A percentile compares a stretch with the other conserved stretches of the same genome.
Evolutionary conservation across 345 rosid genomes (phyloP).

Genomic region (Diplotaxis tenuifolia): DNA sequence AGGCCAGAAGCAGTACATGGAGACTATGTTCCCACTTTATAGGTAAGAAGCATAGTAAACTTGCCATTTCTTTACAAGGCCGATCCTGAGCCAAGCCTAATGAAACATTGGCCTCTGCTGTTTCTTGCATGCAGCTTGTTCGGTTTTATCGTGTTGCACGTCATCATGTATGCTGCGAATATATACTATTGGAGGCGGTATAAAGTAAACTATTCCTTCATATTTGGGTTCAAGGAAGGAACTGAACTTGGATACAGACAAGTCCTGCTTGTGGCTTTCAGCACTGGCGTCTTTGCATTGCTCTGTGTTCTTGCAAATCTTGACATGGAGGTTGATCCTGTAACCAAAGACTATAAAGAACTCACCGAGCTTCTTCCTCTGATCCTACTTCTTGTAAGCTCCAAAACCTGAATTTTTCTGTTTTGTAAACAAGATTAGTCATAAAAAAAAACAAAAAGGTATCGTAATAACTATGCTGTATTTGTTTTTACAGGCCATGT

Average conservation of each 20-base stretch:
- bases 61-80: too few species aligned
- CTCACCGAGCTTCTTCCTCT: conserved; percentile 53
- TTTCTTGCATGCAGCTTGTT: conserved; percentile 44
- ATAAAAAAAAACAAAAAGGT: neutral
- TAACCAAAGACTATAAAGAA: conserved; percentile 41
- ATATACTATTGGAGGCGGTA: conserved; percentile 43
- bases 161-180: conserved; percentile 41
- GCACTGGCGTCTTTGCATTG: conserved; percentile 48
- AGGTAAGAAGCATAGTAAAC: conserved; percentile 39
- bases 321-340: conserved; percentile 55
- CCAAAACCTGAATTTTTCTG: too few species aligned
- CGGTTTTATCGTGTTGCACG: conserved; percentile 43
- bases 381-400: conserved; percentile 38
- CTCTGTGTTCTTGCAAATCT: conserved; percentile 55
- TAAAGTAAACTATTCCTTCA: conserved; percentile 57
- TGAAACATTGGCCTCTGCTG: too few species aligned
- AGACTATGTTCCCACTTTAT: conserved; percentile 64
- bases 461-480: neutral
- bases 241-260: conserved; percentile 65
- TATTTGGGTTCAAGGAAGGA: conserved; percentile 73
- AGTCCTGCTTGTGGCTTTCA: conserved; percentile 53
- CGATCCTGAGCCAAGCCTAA: too few species aligned
- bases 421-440: neutral
- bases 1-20: conserved; percentile 48
- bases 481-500: neutral